phyloP scores from a whole-genome alignment of 805 yeast genomes.

The Tetrapisispora arboricola region DNA sequence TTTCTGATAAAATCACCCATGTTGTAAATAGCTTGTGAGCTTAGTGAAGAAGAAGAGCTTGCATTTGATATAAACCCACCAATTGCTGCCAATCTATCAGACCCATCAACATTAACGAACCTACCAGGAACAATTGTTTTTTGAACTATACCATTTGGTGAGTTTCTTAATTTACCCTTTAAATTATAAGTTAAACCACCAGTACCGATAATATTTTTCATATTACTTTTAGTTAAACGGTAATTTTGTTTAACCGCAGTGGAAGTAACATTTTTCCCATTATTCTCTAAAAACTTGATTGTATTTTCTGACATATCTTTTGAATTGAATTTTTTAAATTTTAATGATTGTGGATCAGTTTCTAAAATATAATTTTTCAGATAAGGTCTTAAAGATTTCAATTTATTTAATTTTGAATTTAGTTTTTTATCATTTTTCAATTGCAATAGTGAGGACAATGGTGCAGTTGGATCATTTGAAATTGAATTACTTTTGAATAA shows the following conservation, averaged over 20 bases:
- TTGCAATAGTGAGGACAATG: slow-evolving; percentile 14
- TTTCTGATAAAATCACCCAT: slow-evolving; percentile 37
- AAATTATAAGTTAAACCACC: slow-evolving; percentile 68
- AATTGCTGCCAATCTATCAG: slow-evolving; percentile 41
- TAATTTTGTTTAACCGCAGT: slow-evolving; percentile 4
- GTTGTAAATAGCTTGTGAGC: slow-evolving; percentile 27
- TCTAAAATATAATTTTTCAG: slow-evolving; percentile 47
- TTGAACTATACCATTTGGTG: slow-evolving; percentile 57
- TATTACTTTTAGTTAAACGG: neutral
- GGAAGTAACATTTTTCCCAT: slow-evolving; percentile 9
- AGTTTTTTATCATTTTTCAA: slow-evolving; percentile 5
- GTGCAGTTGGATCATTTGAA: slow-evolving; percentile 10
- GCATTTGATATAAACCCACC: slow-evolving; percentile 43
- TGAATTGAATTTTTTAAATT: slow-evolving; percentile 20
- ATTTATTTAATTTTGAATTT: slow-evolving; percentile 8
- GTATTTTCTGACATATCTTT: slow-evolving; percentile 32
- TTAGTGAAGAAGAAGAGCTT: slow-evolving; percentile 26
- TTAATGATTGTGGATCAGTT: slow-evolving; percentile 37
- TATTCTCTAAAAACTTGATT: slow-evolving; percentile 30
- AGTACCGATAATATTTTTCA: slow-evolving; percentile 43
- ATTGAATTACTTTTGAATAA: slow-evolving; percentile 17
- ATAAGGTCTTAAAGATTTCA: slow-evolving; percentile 35
- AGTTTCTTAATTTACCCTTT: slow-evolving; percentile 54
- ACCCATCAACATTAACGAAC: slow-evolving; percentile 35
- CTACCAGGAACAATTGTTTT: slow-evolving; percentile 61